Percentiles rank a stretch among this genome's conserved stretches.
These are phyloP conservation scores for Actinomucor elegans DNA, from an alignment of 371 early-diverging fungal species.

Conservation along the genomic window DNA sequence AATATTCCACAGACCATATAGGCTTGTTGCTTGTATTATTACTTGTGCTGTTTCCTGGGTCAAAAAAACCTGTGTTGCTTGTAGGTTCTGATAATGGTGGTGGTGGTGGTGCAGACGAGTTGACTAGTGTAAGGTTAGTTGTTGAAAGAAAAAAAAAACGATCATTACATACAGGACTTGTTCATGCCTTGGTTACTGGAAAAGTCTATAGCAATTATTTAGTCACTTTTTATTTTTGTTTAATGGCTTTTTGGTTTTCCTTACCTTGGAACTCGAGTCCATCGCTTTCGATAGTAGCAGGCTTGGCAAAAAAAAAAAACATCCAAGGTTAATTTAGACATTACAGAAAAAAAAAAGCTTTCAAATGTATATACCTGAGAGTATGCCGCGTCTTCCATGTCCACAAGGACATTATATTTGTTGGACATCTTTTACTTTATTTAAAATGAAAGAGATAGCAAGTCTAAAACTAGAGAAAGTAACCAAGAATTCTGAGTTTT, in stretches of 20 bases:
- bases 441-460: not conserved
- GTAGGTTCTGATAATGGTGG: conserved; percentile 18
- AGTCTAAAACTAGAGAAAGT: no score
- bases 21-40: conserved; percentile 33
- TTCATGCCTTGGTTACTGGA: conserved; percentile 11
- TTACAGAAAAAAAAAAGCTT: not conserved
- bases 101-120: conserved; percentile 4
- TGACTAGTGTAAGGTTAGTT: not conserved
- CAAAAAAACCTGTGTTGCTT: conserved; percentile 27
- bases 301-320: conserved; percentile 25
- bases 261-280: conserved; percentile 55
- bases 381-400: conserved; percentile 49
- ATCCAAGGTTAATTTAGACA: no score
- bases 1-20: conserved; percentile 86
- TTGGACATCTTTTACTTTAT: conserved; percentile 15
- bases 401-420: conserved; percentile 55
- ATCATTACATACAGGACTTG: conserved; percentile 11
- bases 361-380: conserved; percentile 24
- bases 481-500: no score
- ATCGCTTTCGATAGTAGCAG: conserved; percentile 52
- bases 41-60: conserved; percentile 40
- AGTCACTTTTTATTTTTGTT: no score
- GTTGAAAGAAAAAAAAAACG: not conserved
- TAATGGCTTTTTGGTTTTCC: no score
- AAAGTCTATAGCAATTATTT: conserved; percentile 2